These are phyloP conservation scores for Corymbia calophylla DNA, from an alignment of 441 rosid genomes.

Conservation along the genomic window DNA sequence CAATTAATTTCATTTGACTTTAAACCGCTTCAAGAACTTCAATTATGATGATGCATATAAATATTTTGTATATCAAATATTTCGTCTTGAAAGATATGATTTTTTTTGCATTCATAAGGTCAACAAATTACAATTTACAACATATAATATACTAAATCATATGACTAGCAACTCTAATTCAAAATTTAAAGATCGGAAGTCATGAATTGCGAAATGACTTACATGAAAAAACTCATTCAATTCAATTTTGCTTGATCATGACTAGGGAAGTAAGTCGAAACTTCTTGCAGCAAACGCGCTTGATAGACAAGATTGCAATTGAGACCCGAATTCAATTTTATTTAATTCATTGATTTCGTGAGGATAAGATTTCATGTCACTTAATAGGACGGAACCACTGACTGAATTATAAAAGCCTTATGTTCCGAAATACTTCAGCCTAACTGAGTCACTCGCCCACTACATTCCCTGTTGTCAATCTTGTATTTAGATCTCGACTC, in stretches of 20 bases:
- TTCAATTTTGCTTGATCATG: rapidly evolving
- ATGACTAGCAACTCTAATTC: not conserved
- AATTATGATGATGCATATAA: not conserved
- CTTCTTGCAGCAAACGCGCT: not conserved
- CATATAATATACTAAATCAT: not conserved
- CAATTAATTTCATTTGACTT: not conserved
- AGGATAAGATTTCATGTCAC: not conserved
- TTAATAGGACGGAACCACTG: not conserved
- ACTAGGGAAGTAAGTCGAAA: not conserved
- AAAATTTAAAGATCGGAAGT: not conserved
- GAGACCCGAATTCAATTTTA: not conserved
- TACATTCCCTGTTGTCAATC: too few species aligned
- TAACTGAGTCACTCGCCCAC: too few species aligned
- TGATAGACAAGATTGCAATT: not conserved
- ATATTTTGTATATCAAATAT: not conserved
- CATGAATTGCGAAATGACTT: not conserved
- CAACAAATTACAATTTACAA: too few species aligned
- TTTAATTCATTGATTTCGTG: not conserved
- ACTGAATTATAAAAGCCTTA: too few species aligned
- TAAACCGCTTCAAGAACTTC: not conserved
- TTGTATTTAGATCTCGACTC: too few species aligned
- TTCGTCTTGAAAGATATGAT: rapidly evolving
- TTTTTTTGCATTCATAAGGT: not conserved
- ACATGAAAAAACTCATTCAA: not conserved
- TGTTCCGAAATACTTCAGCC: too few species aligned